A percentile compares a stretch with the other conserved stretches of the same genome.
These are phyloP conservation scores for Botrytis squamosa DNA, from an alignment of 2,329 filamentous ascomycete genomes.

Conservation along the genomic window DNA sequence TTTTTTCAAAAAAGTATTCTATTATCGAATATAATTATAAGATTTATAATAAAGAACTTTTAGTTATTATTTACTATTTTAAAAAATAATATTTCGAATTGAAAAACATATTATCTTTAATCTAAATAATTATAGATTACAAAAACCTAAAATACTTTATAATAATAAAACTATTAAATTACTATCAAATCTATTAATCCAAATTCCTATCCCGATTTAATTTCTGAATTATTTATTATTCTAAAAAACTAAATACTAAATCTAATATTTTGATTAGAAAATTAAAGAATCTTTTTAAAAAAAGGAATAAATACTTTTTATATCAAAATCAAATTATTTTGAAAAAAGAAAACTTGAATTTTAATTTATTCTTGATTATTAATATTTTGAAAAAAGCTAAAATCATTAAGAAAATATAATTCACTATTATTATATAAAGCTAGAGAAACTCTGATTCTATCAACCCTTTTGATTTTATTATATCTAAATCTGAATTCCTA, in stretches of 20 bases:
- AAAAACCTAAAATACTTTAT: no score
- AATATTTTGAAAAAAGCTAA: rapidly evolving
- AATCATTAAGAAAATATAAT: no score
- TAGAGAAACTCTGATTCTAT: rapidly evolving
- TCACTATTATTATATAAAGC: rapidly evolving
- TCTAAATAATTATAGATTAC: rapidly evolving
- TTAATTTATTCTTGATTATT: rapidly evolving
- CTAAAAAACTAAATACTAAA: no score
- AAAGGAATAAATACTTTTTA: rapidly evolving
- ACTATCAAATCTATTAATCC: rapidly evolving
- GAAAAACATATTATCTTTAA: rapidly evolving
- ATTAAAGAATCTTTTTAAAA: rapidly evolving
- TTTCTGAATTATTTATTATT: rapidly evolving
- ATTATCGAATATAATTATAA: no score
- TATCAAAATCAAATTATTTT: rapidly evolving
- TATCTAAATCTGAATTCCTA: rapidly evolving
- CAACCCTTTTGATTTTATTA: no score
- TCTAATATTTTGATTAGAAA: no score
- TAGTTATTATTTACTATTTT: rapidly evolving
- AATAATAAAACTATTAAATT: no score
- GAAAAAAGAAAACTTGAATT: no score
- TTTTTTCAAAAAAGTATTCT: no score
- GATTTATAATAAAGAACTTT: no score
- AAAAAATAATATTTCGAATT: rapidly evolving
- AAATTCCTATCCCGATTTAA: rapidly evolving